Conservation (phyloP, 2,329 filamentous ascomycete species). For the Emergomyces pasteurianus region DNA sequence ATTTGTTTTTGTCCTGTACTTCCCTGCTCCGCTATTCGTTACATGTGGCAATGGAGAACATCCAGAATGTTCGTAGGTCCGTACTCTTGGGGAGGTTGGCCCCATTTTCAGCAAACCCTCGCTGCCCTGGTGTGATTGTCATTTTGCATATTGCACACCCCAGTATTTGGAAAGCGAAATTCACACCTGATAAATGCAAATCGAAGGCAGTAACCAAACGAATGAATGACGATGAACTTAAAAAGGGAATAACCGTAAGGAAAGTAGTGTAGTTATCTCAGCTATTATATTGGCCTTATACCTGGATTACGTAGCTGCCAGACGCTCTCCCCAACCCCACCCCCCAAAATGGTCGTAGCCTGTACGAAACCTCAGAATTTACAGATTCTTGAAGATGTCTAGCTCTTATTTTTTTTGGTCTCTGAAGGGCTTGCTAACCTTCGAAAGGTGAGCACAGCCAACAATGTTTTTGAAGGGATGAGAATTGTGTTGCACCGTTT, state of each 20-base stretch:
- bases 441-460: not conserved
- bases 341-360: not conserved
- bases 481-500: not conserved
- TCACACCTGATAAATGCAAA: not conserved
- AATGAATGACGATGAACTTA: not conserved
- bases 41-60: not conserved
- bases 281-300: not conserved
- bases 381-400: not conserved
- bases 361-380: not conserved
- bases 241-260: not conserved
- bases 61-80: not conserved
- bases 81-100: no score
- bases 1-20: not conserved
- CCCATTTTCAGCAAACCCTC: not conserved
- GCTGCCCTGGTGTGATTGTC: not conserved
- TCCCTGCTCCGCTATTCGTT: not conserved
- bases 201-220: not conserved
- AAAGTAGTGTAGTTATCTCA: not conserved
- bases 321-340: not conserved
- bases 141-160: not conserved
- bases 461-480: not conserved
- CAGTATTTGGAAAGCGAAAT: not conserved
- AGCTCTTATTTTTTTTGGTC: not conserved
- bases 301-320: not conserved
- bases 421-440: not conserved